Evolutionary conservation across 768 basidiomycete species (phyloP), one percentile per base, ranked within the genome.

Genomic region (Gymnopilus dilepis): DNA sequence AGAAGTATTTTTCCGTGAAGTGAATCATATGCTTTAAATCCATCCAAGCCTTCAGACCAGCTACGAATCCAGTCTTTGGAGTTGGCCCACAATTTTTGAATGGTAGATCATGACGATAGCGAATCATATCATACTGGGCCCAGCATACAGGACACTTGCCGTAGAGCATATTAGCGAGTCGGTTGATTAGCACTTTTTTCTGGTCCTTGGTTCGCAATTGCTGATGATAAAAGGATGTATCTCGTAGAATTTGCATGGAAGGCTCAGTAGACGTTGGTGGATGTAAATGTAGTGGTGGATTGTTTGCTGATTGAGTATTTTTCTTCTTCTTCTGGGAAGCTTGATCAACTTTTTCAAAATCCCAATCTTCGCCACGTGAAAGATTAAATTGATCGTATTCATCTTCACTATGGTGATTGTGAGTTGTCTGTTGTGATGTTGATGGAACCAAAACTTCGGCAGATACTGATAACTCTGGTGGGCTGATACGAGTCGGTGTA

Each of bases 21-120:
- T 22, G 53, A 22, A 60, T 43, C 21, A 21, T 42, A 6, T 55
- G 41, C 47, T 60, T 60, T 11, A 60, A 22, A 17, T 30, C 52
- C 1, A 2, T 5, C 53, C 51, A 54, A 6, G 30, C 52, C 12
- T 22, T 1, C 41, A 60, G 43, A 31, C 34, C 19, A 2, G 2
- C 3, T 24, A 55, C 37, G 28, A 55, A 59, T 26, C 50, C 34
- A 1, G 11, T 38, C 6, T 38, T 22, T 51, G 12, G 17, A 42
- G 17, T 21, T 2, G 19, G 7, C 2, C 38, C 41, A 42, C 59
- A 60, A 12, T 60, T 42, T 4, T 11, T 55, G 13, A 13, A 55
- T 6, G 40, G 1, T 8, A 11, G 12, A n/a, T 11, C 28, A 30
- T 51, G 50, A 7, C 17, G 22, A 11, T 30, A 13, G 15, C 3